Percentiles rank a stretch among this genome's conserved stretches.
Conservation (phyloP, 176 grass and related monocot genomes). For the Aegilops speltoides region DNA sequence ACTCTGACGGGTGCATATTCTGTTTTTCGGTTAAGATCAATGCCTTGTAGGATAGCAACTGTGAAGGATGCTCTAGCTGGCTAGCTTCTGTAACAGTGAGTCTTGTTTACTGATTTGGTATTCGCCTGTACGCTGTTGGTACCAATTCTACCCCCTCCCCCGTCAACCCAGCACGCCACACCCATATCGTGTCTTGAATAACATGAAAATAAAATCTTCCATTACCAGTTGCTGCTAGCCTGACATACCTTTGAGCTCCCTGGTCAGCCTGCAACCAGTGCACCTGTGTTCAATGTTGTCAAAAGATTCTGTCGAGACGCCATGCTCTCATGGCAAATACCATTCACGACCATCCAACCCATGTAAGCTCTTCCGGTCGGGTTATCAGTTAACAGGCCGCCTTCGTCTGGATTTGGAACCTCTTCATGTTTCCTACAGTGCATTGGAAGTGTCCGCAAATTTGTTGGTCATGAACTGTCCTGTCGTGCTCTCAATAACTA, state of each 20-base stretch:
- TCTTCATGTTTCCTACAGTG: slow-evolving; percentile 17
- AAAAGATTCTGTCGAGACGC: not conserved
- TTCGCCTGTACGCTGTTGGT: too few species aligned
- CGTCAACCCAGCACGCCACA: too few species aligned
- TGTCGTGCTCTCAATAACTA: slow-evolving; percentile 6
- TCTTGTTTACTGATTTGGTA: too few species aligned
- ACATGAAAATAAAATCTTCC: too few species aligned
- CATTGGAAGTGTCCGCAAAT: not conserved
- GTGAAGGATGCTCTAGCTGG: not conserved
- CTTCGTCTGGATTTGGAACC: not conserved
- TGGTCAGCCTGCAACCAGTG: slow-evolving; percentile 5
- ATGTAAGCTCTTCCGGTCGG: slow-evolving; percentile 15
- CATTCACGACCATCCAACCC: slow-evolving; percentile 1
- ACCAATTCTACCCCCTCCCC: too few species aligned
- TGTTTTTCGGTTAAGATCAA: slow-evolving; percentile 17
- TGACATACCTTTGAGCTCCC: not conserved
- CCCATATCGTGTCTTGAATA: too few species aligned
- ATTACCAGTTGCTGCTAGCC: not conserved
- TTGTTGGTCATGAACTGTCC: slow-evolving; percentile 16
- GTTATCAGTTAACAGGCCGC: not conserved
- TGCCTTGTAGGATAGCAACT: not conserved
- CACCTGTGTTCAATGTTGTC: slow-evolving; percentile 5
- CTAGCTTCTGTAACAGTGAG: too few species aligned
- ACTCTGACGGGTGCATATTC: not conserved
- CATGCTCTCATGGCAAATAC: not conserved